These are phyloP conservation scores for Jackrogersella minutella DNA, from an alignment of 495 filamentous ascomycete species.

Conservation along the genomic window DNA sequence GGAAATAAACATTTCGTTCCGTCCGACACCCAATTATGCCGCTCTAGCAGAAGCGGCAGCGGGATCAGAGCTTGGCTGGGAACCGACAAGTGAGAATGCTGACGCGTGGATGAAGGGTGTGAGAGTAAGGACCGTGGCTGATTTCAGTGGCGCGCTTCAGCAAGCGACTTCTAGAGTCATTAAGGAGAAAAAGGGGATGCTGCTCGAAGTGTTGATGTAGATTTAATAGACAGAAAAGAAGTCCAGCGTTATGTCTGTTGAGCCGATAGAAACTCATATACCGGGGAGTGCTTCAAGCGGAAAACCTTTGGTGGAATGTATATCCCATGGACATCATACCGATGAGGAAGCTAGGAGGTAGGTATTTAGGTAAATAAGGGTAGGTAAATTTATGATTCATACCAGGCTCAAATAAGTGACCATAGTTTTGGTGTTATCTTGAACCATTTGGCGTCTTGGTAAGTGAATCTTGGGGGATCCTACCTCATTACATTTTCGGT, in stretches of 20 bases:
- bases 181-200: conserved; percentile 32
- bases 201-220: conserved; percentile 34
- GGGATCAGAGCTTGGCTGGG: conserved; percentile 26
- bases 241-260: no score
- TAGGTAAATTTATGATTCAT: no score
- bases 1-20: conserved; percentile 41
- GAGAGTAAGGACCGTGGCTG: conserved; percentile 22
- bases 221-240: background rate
- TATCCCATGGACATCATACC: no score
- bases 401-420: conserved; percentile 14
- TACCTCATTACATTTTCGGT: conserved; percentile 24
- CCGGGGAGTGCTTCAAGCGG: no score
- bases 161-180: conserved; percentile 12
- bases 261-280: no score
- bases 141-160: conserved; percentile 27
- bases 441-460: conserved; percentile 17
- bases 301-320: no score
- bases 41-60: conserved; percentile 38
- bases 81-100: conserved; percentile 1
- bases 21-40: conserved; percentile 35
- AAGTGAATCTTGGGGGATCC: conserved; percentile 29
- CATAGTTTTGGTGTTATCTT: conserved; percentile 31
- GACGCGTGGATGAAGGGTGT: conserved; percentile 32
- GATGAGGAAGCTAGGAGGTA: no score
- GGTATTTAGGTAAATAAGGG: no score